phyloP scores from a whole-genome alignment of 495 filamentous ascomycete genomes.

The Tuber microsphaerosporum region DNA sequence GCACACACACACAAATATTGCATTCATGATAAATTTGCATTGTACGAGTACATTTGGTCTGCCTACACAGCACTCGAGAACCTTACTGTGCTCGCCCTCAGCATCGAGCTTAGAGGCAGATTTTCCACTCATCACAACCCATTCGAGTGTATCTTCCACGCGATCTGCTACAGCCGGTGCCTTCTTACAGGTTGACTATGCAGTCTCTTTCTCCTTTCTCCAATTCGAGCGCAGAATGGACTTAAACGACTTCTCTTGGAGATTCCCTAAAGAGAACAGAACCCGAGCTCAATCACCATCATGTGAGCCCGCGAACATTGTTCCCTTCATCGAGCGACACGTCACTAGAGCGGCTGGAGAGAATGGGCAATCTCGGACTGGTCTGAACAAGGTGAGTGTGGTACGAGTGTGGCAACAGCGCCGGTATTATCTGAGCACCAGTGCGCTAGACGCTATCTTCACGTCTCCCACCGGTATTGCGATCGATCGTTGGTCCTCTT shows the following conservation, averaged over 20 bases:
- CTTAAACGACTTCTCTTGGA: constrained; percentile 26
- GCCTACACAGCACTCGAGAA: not conserved
- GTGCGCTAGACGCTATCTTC: not conserved
- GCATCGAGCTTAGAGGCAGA: not conserved
- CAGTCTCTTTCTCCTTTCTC: constrained; percentile 18
- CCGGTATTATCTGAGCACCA: not conserved
- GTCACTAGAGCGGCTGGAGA: constrained; percentile 23
- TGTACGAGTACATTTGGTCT: not conserved
- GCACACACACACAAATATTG: not conserved
- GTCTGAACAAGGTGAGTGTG: constrained; percentile 15
- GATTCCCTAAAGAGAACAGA: constrained; percentile 31
- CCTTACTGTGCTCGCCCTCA: not conserved
- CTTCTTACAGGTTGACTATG: constrained; percentile 11
- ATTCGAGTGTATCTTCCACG: not conserved
- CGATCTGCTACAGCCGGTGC: not conserved
- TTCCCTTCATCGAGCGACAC: constrained; percentile 27
- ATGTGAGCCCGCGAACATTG: constrained; percentile 32
- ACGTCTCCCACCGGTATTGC: not conserved
- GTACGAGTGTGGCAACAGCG: not conserved
- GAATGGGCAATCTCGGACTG: constrained; percentile 22
- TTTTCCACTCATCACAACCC: not conserved
- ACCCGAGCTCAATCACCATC: constrained; percentile 29
- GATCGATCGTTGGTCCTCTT: constrained; percentile 3
- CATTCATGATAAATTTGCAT: not conserved
- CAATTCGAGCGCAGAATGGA: constrained; percentile 14